Evolutionary conservation across 2,329 filamentous ascomycete genomes (phyloP).

Genomic region (Dactylellina sp.): DNA sequence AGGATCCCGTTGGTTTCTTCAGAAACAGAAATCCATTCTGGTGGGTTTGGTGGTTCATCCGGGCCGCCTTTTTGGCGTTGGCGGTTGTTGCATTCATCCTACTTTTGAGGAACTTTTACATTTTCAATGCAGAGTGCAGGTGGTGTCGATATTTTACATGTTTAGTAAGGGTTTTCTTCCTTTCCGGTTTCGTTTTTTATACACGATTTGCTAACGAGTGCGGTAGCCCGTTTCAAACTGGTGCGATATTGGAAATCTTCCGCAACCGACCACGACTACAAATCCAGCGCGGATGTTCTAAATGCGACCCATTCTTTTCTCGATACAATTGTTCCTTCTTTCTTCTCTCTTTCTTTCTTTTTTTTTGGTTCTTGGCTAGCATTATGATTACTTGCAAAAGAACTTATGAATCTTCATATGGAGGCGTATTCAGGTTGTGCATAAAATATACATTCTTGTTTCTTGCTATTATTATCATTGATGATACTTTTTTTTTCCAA

Average conservation of each 20-base stretch:
- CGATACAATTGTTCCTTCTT: not conserved
- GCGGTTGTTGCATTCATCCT: conserved; percentile 87
- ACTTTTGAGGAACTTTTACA: conserved; percentile 91
- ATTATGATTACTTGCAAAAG: no score
- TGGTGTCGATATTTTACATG: conserved; percentile 98
- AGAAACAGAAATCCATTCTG: conserved; percentile 90
- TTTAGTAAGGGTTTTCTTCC: conserved; percentile 73
- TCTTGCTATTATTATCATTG: not conserved
- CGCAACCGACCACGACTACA: conserved; percentile 16
- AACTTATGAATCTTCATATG: no score
- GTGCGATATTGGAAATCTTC: conserved; percentile 68
- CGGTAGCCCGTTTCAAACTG: conserved; percentile 73
- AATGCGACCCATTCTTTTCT: not conserved
- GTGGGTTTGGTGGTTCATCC: conserved; percentile 97
- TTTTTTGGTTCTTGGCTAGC: not conserved
- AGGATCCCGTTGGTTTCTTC: conserved; percentile 81
- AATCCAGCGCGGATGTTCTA: conserved; percentile 39
- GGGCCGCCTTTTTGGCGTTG: conserved; percentile 80
- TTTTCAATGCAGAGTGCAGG: conserved; percentile 76
- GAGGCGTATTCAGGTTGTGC: no score
- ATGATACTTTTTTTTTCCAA: not conserved
- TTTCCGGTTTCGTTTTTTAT: conserved; percentile 19
- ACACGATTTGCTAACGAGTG: conserved; percentile 1
- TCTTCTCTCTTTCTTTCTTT: not conserved
- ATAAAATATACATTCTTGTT: not conserved